Base-by-base conservation (phyloP, 192 early-diverging fungal genomes). In the Gigaspora rosea region DNA sequence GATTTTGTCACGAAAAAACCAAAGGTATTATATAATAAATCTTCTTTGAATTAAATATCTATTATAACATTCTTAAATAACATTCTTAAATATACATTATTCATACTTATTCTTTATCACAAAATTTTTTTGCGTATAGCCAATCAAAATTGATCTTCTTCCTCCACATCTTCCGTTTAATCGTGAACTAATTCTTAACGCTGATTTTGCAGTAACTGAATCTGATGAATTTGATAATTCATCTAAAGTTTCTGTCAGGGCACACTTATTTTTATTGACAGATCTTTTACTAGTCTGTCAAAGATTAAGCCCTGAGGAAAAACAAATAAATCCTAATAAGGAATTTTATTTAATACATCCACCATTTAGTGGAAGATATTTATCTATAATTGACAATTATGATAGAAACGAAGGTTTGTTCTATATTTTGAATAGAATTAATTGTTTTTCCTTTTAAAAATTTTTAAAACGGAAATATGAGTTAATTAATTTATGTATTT, bases 231-330 rank as follows among this genome's bases (percentile, higher is more conserved):
- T 7, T 6, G 78, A 85, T 36, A 79, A 57, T 15, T 62, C 75
- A 13, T 75, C 78, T 41, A 76, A 22, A 79, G 8, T 61, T 71
- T 33, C 79, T 80, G 71, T 74, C 74, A 72, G 79, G 51, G 80
- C 79, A 12, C 80, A 87, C 54, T 70, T 87, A 22, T 80, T 85
- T 62, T 76, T 87, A 36, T 71, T 87, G 47, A 80, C 84, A 2
- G 86, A 87, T 72, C 68, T 87, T 27, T 64, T 87, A 1, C 41
- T 87, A 35, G 81, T 86, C 76, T 83, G 83, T 73, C 76, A 79
- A 54, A 16, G 4, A 58, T 52, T 71, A 35, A 62, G 18, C 2
- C 35, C 36, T 16, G 46, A 56, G 20, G 50, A 57, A 57, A 33
- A 54, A 50, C 4, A 13, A 52, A 41, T 8, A 11, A 56, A 56